Conservation (phyloP, 2,329 filamentous ascomycete genomes). For the Pseudogymnoascus sp. region DNA sequence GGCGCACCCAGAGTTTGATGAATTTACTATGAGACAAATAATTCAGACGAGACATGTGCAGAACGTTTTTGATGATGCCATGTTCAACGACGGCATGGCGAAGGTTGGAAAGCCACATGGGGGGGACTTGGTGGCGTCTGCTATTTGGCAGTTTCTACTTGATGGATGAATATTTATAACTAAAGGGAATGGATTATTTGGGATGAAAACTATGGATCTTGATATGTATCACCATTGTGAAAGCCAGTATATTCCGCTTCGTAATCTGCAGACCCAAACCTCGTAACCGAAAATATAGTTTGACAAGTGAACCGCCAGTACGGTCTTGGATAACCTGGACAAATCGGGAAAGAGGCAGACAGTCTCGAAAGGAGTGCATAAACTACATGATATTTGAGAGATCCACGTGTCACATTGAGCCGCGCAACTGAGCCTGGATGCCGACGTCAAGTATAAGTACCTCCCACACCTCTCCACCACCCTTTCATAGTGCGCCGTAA, state of each 20-base stretch:
- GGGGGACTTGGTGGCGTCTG: not conserved
- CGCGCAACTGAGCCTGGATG: not conserved
- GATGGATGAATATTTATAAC: not conserved
- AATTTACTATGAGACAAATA: conserved; percentile 63
- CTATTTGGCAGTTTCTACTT: not conserved
- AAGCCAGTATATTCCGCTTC: not conserved
- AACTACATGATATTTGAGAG: not conserved
- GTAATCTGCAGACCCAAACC: not conserved
- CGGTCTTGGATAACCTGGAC: not conserved
- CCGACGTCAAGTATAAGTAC: not conserved
- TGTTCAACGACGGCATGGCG: conserved; percentile 55
- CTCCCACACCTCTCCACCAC: not conserved
- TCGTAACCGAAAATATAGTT: not conserved
- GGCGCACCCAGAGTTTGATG: conserved; percentile 78
- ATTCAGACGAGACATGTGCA: conserved; percentile 55
- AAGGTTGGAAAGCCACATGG: not conserved
- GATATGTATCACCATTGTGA: not conserved
- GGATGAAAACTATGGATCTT: not conserved
- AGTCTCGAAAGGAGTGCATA: not conserved
- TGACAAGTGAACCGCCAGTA: not conserved
- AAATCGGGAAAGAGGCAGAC: not conserved
- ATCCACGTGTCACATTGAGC: not conserved
- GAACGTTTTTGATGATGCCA: conserved; percentile 65
- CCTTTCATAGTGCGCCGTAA: not conserved
- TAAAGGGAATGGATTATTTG: not conserved